phyloP scores from a whole-genome alignment of 305 asterid species.

The Fraxinus angustifolia region DNA sequence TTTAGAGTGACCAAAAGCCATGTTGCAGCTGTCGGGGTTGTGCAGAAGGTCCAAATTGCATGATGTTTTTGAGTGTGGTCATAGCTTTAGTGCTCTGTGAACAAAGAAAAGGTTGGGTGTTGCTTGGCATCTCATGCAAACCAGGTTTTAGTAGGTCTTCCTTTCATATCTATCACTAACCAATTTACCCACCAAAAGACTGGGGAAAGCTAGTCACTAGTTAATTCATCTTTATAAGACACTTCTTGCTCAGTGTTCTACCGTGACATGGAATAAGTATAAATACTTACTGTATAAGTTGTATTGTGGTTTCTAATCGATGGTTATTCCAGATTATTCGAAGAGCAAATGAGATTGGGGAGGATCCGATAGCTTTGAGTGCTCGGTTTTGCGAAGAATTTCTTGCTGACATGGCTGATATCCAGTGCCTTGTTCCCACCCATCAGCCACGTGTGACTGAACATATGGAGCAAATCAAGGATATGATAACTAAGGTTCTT shows the following conservation, averaged over 20 bases:
- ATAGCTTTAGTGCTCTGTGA: neutral
- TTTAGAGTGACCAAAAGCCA: neutral
- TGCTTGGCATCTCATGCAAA: neutral
- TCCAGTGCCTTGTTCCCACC: constrained; percentile 85
- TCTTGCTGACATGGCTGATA: constrained; percentile 78
- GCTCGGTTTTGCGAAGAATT: constrained; percentile 75
- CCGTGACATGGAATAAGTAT: neutral
- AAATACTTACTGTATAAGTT: neutral
- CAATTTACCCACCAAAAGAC: neutral
- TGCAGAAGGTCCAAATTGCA: neutral
- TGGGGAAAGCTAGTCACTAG: neutral
- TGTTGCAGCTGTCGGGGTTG: neutral
- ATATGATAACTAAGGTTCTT: constrained; percentile 60
- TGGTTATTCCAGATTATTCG: constrained; percentile 62
- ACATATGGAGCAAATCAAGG: constrained; percentile 81
- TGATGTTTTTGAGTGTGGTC: neutral
- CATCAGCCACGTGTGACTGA: constrained; percentile 90
- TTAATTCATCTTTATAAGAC: neutral
- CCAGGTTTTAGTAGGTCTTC: neutral
- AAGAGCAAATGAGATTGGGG: constrained; percentile 72
- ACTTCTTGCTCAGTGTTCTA: neutral
- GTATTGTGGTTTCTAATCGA: constrained; percentile 7
- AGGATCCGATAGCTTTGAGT: constrained; percentile 69
- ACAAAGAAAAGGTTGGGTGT: neutral
- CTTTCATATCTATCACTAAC: neutral